These are phyloP conservation scores for Microcos paniculata DNA, from an alignment of 345 rosid genomes.

Conservation along the genomic window DNA sequence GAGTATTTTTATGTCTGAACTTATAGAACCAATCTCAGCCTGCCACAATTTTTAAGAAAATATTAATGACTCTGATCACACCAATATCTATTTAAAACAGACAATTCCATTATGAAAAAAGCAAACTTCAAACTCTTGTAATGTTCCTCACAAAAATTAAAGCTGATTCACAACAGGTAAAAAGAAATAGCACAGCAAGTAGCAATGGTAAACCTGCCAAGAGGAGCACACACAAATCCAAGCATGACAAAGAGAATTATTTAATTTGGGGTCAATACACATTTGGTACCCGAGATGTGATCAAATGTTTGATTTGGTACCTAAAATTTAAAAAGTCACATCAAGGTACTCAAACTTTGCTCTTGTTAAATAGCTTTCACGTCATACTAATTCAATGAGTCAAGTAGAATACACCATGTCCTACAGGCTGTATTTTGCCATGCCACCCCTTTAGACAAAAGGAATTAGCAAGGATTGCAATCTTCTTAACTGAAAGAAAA, in stretches of 20 bases:
- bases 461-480: too few species aligned
- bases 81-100: conserved; percentile 11
- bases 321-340: too few species aligned
- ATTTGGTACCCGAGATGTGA: too few species aligned
- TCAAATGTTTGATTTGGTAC: too few species aligned
- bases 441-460: too few species aligned
- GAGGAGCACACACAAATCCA: neutral
- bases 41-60: conserved; percentile 28
- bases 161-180: neutral
- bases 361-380: too few species aligned
- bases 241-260: neutral
- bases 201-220: neutral
- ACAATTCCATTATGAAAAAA: neutral
- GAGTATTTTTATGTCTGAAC: conserved; percentile 94
- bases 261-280: neutral
- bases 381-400: too few species aligned
- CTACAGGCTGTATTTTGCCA: too few species aligned
- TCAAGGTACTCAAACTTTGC: too few species aligned
- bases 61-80: neutral
- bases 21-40: conserved; percentile 96
- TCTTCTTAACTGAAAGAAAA: too few species aligned
- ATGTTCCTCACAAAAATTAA: neutral
- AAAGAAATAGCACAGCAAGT: neutral
- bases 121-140: neutral
- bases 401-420: too few species aligned